Percentiles rank a stretch among this genome's conserved stretches.
phyloP scores from a whole-genome alignment of 2,329 filamentous ascomycete species.

The Coniella lustricola region DNA sequence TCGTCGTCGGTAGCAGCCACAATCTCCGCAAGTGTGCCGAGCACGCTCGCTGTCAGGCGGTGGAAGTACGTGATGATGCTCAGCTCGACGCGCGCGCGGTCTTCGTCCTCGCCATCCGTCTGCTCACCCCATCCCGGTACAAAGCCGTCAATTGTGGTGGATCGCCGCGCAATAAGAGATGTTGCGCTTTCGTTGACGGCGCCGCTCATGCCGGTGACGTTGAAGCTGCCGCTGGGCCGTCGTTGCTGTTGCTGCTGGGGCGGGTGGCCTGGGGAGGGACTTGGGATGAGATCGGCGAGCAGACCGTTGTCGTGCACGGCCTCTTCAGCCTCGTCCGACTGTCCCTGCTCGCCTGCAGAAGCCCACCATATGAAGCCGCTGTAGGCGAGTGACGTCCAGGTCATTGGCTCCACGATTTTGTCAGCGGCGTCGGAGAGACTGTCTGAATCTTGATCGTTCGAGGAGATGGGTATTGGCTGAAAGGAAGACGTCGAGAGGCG shows the following conservation, averaged over 20 bases:
- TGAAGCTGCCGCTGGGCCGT: slow-evolving; percentile 15
- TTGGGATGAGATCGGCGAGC: slow-evolving; percentile 42
- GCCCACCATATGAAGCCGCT: slow-evolving; percentile 88
- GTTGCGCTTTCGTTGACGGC: slow-evolving; percentile 37
- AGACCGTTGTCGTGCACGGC: slow-evolving; percentile 47
- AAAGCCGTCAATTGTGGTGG: slow-evolving; percentile 9
- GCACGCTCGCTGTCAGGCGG: slow-evolving; percentile 60
- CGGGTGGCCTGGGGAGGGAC: slow-evolving; percentile 19
- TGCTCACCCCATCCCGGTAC: slow-evolving; percentile 18
- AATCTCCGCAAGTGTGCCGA: slow-evolving; percentile 55
- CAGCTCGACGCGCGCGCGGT: slow-evolving; percentile 53
- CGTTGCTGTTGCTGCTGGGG: slow-evolving; percentile 11
- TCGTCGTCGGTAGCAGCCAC: slow-evolving; percentile 45
- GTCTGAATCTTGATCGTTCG: slow-evolving; percentile 28
- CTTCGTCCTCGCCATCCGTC: slow-evolving; percentile 27
- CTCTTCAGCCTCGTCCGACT: slow-evolving; percentile 54
- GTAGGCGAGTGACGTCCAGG: slow-evolving; percentile 71
- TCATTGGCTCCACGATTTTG: slow-evolving; percentile 53
- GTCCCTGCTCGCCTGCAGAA: slow-evolving; percentile 66
- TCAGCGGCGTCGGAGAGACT: slow-evolving; percentile 43
- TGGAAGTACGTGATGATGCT: slow-evolving; percentile 77
- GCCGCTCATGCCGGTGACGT: slow-evolving; percentile 23
- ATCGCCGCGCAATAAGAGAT: slow-evolving; percentile 34
- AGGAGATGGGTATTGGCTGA: slow-evolving; percentile 5
- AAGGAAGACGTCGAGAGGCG: slow-evolving; percentile 13